Base-by-base conservation (phyloP, 2,329 filamentous ascomycete species). In the Aspergillus persii region DNA sequence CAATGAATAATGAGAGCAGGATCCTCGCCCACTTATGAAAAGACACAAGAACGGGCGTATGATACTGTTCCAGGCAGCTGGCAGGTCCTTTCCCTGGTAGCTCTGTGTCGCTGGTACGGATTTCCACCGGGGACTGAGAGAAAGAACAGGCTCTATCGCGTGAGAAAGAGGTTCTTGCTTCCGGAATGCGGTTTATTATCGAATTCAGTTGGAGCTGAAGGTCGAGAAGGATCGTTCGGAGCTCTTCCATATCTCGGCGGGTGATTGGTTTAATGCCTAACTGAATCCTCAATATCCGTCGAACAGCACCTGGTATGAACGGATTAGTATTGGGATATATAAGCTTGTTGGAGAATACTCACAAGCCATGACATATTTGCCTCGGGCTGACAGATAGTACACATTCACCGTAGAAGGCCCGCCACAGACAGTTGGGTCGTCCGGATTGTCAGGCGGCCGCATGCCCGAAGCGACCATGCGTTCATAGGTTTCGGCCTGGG, bases 1-100 rank as follows among this genome's bases (percentile, higher is more conserved):
- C 76, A 39, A 77, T 74, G 48, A 78, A 76, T n/a, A 80, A 67
- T 0, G 76, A 78, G 3, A 81, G 66, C 15, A 77, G 65, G 27
- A 80, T 80, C 29, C 71, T 68, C 1, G 78, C 77, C 78, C 78
- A 81, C 61, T 80, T 80, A 63, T 81, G 77, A 56, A 78, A 81
- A 2, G 72, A 73, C 29, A 77, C 70, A 18, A 79, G 69, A 52
- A 77, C 75, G 8, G 72, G 70, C 3, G 76, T 74, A 61, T 80
- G 76, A 56, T 78, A 80, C 54, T 79, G 76, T 58, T 78, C 76
- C 8, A 71, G 54, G 59, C 76, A 78, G 3, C 74, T 66, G 27
- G 62, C 68, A 1, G 71, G 68, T 0, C 72, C 74, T 53, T 76
- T 75, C 2, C 69, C 75, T 7, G 75, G 73, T 23, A 76, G 68